phyloP scores from a whole-genome alignment of 2,329 filamentous ascomycete species.

The Aspergillus piperis region DNA sequence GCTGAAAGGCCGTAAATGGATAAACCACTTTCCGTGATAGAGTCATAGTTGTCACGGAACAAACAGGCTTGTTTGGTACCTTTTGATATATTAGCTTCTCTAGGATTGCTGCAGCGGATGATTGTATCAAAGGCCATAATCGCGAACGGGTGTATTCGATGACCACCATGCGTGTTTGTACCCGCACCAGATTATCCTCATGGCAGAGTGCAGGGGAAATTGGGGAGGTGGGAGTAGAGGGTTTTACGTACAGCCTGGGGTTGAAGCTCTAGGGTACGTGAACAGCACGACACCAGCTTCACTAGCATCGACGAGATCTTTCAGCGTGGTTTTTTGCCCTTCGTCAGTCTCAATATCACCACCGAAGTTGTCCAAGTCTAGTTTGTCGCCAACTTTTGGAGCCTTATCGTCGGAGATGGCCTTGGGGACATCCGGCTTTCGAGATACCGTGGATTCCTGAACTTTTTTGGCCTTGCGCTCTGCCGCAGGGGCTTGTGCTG shows the following conservation, averaged over 20 bases:
- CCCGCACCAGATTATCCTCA: background rate
- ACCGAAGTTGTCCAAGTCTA: conserved; percentile 59
- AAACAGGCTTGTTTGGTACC: conserved; percentile 91
- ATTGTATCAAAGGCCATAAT: background rate
- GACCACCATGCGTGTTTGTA: background rate
- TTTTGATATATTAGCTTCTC: conserved; percentile 41
- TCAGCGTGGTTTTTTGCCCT: conserved; percentile 75
- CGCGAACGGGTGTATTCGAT: background rate
- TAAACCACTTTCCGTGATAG: conserved; percentile 75
- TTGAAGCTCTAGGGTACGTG: conserved; percentile 93
- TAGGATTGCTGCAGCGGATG: background rate
- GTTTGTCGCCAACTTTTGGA: conserved; percentile 51
- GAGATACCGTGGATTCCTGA: conserved; percentile 33
- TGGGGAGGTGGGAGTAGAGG: background rate
- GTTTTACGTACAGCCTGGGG: conserved; percentile 79
- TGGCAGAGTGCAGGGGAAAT: background rate
- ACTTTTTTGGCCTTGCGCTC: conserved; percentile 33
- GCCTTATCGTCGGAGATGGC: conserved; percentile 18
- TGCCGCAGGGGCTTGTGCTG: conserved; percentile 45
- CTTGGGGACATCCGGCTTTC: conserved; percentile 29
- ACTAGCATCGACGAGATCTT: conserved; percentile 79
- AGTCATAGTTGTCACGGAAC: conserved; percentile 81
- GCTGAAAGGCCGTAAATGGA: conserved; percentile 86
- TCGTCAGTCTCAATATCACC: conserved; percentile 82
- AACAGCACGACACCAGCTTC: conserved; percentile 86